A percentile compares a stretch with the other conserved stretches of the same genome.
Evolutionary conservation across 2,329 filamentous ascomycete genomes (phyloP).

Genomic region (Stagonosporopsis chrysanthemi): DNA sequence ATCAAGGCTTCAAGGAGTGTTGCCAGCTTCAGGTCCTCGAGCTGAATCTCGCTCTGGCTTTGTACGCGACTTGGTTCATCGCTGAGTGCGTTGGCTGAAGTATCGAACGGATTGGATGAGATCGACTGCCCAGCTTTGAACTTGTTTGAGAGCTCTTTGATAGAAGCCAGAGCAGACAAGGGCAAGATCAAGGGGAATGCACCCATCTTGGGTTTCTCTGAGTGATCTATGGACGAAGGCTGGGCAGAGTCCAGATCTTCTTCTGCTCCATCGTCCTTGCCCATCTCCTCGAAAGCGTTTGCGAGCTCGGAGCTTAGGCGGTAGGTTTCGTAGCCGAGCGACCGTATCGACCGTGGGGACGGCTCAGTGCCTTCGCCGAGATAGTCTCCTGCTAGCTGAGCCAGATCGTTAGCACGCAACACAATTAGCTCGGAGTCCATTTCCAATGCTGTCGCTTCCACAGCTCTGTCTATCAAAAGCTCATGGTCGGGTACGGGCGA

Average conservation of each 20-base stretch:
- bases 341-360: conserved; percentile 56
- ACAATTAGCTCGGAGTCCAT: conserved; percentile 72
- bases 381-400: conserved; percentile 73
- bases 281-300: conserved; percentile 39
- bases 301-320: conserved; percentile 44
- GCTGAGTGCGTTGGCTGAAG: conserved; percentile 17
- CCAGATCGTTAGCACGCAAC: conserved; percentile 73
- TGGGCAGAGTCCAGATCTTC: conserved; percentile 51
- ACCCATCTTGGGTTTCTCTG: conserved; percentile 20
- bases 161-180: conserved; percentile 28
- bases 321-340: conserved; percentile 65
- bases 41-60: conserved; percentile 40
- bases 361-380: conserved; percentile 67
- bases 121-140: conserved; percentile 22
- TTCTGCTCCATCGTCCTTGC: conserved; percentile 27
- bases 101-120: conserved; percentile 22
- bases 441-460: conserved; percentile 68
- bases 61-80: conserved; percentile 31
- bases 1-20: conserved; percentile 44
- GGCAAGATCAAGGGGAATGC: conserved; percentile 25
- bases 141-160: conserved; percentile 30
- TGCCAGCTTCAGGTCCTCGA: conserved; percentile 48
- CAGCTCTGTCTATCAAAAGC: conserved; percentile 64
- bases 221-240: conserved; percentile 22
- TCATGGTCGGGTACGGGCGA: conserved; percentile 65